Evolutionary conservation across 768 basidiomycete species (phyloP), one percentile per base, ranked within the genome.

Genomic region (Mycena crocata): DNA sequence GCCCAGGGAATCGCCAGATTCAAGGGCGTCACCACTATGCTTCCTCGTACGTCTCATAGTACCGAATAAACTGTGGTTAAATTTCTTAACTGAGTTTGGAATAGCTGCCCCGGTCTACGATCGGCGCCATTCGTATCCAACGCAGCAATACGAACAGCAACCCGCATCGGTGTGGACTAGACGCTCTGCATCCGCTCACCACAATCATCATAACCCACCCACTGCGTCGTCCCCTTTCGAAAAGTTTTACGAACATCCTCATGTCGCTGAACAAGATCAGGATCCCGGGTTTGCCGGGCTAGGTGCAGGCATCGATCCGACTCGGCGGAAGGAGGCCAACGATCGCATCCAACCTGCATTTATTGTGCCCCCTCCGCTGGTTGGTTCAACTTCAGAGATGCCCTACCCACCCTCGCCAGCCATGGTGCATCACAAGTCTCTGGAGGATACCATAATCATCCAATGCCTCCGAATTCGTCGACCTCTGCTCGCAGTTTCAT

Each of bases 271-370:
- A 14, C 60, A 51, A 24, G 64, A 69, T 1, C 55, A 62, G 1
- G 69, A 70, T 48, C 37, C 69, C 4, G 69, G 69, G 10, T 70
- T 70, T 28, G 69, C 69, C 12, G 69, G 69, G 10, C 45, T 70
- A 26, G 69, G 69, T 24, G 69, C 69, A 1, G 69, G 69, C 8
- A 37, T 54, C 15, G 65, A 66, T 34, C 28, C 64, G 1, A 44
- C 21, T 3, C 5, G 35, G 46, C 44, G 65, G 65, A 70, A 70
- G n/a, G 62, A 64, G 21, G 45, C 34, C 15, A 30, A 58, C 34
- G 62, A 67, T 39, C 59, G 35, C 32, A 40, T 55, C 3, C 28
- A 59, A 28, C 64, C 60, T 46, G 66, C 66, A 4, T 67, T 62
- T 24, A 2, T 62, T n/a, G 42, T 45, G 14, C 40, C 56, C 5